Conservation (phyloP, 2,329 filamentous ascomycete species). For the Scytalidium lignicola region DNA sequence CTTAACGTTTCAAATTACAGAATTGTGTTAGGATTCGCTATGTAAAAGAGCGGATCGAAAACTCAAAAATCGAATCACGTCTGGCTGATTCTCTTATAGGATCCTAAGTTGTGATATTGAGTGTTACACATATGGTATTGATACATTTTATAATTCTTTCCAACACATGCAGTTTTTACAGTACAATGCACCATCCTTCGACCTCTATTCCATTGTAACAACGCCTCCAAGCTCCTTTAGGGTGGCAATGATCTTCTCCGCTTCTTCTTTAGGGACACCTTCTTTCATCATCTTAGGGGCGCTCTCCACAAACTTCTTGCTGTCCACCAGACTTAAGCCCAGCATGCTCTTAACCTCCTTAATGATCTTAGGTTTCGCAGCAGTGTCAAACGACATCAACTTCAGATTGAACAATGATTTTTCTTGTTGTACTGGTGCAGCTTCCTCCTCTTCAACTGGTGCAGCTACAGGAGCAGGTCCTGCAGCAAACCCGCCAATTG, state of each 20-base stretch:
- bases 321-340: slow-evolving; percentile 92
- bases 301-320: slow-evolving; percentile 99
- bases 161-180: slow-evolving; percentile 16
- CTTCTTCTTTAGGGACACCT: slow-evolving; percentile 96
- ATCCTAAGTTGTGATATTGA: neutral
- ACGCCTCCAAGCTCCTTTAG: slow-evolving; percentile 91
- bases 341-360: slow-evolving; percentile 99
- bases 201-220: slow-evolving; percentile 77
- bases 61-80: no score
- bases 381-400: slow-evolving; percentile 82
- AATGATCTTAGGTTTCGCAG: slow-evolving; percentile 96
- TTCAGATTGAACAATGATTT: slow-evolving; percentile 97
- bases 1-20: neutral
- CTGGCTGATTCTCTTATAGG: neutral
- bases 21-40: no score
- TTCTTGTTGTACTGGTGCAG: slow-evolving; percentile 84
- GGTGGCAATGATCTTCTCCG: slow-evolving; percentile 94
- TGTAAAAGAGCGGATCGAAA: no score
- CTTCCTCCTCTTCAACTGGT: slow-evolving; percentile 76
- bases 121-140: slow-evolving; percentile 16
- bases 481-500: slow-evolving; percentile 83
- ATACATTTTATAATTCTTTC: slow-evolving; percentile 21
- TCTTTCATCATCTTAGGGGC: slow-evolving; percentile 99
- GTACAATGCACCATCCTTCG: slow-evolving; percentile 12
- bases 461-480: slow-evolving; percentile 56